Percentiles rank a stretch among this genome's conserved stretches.
Conservation (phyloP, 2,329 filamentous ascomycete species). For the Monilinia fructicola region DNA sequence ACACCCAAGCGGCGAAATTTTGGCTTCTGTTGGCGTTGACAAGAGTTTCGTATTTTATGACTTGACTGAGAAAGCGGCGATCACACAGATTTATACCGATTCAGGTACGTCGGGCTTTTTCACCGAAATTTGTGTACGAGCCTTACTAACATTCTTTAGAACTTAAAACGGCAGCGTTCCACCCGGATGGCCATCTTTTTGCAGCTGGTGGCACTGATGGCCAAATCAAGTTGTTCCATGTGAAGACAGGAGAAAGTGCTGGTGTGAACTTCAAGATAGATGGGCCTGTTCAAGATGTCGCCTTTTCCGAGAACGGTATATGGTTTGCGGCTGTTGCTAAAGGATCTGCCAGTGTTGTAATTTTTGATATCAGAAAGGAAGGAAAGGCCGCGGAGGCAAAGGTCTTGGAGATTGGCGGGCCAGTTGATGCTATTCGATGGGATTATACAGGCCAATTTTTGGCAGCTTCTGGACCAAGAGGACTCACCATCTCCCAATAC, state of each 20-base stretch:
- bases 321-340: conserved; percentile 86
- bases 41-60: conserved; percentile 95
- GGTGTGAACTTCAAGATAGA: conserved; percentile 66
- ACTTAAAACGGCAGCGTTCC: conserved; percentile 73
- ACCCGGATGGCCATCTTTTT: conserved; percentile 94
- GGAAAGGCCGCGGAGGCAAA: conserved; percentile 78
- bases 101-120: conserved; percentile 59
- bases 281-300: conserved; percentile 70
- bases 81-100: conserved; percentile 78
- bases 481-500: conserved; percentile 86
- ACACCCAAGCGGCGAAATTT: conserved; percentile 78
- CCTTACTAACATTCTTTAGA: conserved; percentile 29
- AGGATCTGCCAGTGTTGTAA: conserved; percentile 73
- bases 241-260: conserved; percentile 73
- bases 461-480: conserved; percentile 74
- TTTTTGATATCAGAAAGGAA: conserved; percentile 92
- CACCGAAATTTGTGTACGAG: background rate
- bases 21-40: conserved; percentile 85
- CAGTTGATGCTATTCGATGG: conserved; percentile 77
- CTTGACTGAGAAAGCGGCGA: conserved; percentile 61
- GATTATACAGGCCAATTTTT: conserved; percentile 96
- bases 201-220: conserved; percentile 78
- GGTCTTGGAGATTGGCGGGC: conserved; percentile 78
- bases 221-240: conserved; percentile 85
- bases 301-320: conserved; percentile 95